phyloP scores from a whole-genome alignment of 495 filamentous ascomycete genomes.

The Tuber brumale region DNA sequence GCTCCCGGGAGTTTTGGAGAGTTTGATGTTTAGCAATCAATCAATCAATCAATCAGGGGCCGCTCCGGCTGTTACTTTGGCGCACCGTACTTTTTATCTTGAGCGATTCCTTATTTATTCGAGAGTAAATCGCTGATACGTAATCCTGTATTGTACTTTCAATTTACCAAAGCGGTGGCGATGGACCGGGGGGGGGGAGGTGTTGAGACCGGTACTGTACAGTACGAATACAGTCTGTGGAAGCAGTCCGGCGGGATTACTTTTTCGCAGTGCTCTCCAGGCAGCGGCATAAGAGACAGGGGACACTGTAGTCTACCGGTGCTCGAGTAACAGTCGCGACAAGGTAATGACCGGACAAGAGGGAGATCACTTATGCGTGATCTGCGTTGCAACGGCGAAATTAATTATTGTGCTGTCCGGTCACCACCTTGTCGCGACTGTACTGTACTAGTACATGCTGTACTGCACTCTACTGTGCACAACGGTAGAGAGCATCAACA shows the following conservation, averaged over 20 bases:
- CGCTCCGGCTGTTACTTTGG: background rate
- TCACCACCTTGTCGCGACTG: background rate
- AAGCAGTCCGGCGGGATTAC: background rate
- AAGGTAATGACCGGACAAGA: background rate
- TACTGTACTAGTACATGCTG: too few relatives aligned
- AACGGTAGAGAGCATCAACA: background rate
- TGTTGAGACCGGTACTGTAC: background rate
- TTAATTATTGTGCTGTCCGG: background rate
- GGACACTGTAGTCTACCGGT: too few relatives aligned
- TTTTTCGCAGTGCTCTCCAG: constrained; percentile 4
- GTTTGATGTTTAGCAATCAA: constrained; percentile 21
- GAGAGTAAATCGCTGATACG: background rate
- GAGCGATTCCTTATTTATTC: background rate
- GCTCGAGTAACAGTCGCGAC: background rate
- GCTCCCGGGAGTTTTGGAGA: constrained; percentile 15
- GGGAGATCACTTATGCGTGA: background rate
- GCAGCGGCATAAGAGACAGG: background rate
- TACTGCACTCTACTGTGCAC: background rate
- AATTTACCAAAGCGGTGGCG: background rate
- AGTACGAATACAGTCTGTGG: background rate
- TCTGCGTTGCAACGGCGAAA: background rate
- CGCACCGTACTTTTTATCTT: background rate
- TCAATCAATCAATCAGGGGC: constrained; percentile 4
- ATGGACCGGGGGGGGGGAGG: background rate
- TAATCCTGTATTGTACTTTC: background rate